A percentile compares a stretch with the other conserved stretches of the same genome.
Conservation (phyloP, 2,329 filamentous ascomycete species). For the Fusarium subtropicale region DNA sequence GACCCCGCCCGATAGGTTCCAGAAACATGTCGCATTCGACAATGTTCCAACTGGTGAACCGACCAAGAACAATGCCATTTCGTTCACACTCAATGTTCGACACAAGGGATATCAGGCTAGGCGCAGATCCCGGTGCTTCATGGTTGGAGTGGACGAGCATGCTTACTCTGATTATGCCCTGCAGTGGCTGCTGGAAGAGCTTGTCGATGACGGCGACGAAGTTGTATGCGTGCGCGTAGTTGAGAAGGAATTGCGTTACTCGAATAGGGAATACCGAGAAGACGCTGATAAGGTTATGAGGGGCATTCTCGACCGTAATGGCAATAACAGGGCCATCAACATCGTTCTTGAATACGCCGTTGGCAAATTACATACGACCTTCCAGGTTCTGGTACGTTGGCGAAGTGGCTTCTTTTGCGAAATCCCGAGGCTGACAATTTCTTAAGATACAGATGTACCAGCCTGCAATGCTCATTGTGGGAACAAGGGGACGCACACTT, state of each 20-base stretch:
- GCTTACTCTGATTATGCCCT: constrained; percentile 92
- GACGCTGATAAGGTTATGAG: constrained; percentile 81
- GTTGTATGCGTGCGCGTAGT: constrained; percentile 90
- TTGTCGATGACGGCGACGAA: constrained; percentile 94
- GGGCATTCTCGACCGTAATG: constrained; percentile 82
- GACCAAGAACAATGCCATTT: constrained; percentile 70
- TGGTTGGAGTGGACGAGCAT: constrained; percentile 91
- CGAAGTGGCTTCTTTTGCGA: background rate
- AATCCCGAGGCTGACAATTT: constrained; percentile 12
- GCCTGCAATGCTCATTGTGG: constrained; percentile 90
- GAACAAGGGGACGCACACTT: constrained; percentile 84
- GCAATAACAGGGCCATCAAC: constrained; percentile 82
- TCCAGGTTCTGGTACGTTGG: constrained; percentile 82
- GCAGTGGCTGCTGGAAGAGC: constrained; percentile 90
- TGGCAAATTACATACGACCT: constrained; percentile 89
- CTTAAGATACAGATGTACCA: constrained; percentile 88
- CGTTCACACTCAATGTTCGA: constrained; percentile 85
- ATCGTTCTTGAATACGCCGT: constrained; percentile 88
- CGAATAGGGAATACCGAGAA: constrained; percentile 77
- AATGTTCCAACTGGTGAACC: constrained; percentile 68
- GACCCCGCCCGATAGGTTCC: constrained; percentile 62
- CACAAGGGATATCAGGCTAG: constrained; percentile 87
- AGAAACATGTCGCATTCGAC: constrained; percentile 70
- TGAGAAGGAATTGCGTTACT: constrained; percentile 80
- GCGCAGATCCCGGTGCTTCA: constrained; percentile 85